Evolutionary conservation across 2,329 filamentous ascomycete species (phyloP).

Genomic region (Clathrospora elynae): DNA sequence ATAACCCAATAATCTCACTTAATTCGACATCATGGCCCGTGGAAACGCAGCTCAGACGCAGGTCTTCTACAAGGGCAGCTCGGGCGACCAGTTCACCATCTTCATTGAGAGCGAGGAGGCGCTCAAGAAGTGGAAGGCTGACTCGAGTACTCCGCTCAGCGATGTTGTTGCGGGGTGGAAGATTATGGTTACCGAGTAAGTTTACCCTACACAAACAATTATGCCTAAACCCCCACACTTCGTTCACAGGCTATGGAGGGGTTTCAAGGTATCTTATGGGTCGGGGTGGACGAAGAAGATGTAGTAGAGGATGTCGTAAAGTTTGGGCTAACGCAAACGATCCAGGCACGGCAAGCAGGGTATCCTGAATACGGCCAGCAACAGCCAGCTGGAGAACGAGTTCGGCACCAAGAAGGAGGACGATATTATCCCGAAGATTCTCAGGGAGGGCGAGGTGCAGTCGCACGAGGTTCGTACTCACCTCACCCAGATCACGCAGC

Average conservation of each 20-base stretch:
- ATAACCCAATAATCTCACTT: not conserved
- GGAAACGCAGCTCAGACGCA: constrained; percentile 68
- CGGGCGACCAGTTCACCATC: constrained; percentile 69
- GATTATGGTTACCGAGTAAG: constrained; percentile 87
- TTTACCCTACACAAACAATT: too few relatives aligned
- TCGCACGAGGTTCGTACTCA: constrained; percentile 31
- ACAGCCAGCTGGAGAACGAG: constrained; percentile 76
- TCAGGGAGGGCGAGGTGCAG: constrained; percentile 68
- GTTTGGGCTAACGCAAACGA: constrained; percentile 8
- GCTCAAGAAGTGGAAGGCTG: constrained; percentile 80
- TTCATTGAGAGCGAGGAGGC: constrained; percentile 65
- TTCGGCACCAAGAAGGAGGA: constrained; percentile 83
- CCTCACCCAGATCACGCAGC: not conserved
- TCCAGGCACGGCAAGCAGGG: constrained; percentile 84
- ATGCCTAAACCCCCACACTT: too few relatives aligned
- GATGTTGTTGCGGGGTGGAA: constrained; percentile 89
- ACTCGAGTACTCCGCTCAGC: constrained; percentile 77
- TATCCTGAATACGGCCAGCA: constrained; percentile 74
- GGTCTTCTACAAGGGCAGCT: constrained; percentile 80
- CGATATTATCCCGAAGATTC: constrained; percentile 78
- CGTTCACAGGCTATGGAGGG: too few relatives aligned
- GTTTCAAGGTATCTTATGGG: too few relatives aligned
- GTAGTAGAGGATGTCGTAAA: not conserved
- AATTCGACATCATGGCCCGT: constrained; percentile 40
- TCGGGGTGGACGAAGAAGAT: not conserved